Conservation (phyloP, 257 asterid genomes). For the Nicotiana attenuata region DNA sequence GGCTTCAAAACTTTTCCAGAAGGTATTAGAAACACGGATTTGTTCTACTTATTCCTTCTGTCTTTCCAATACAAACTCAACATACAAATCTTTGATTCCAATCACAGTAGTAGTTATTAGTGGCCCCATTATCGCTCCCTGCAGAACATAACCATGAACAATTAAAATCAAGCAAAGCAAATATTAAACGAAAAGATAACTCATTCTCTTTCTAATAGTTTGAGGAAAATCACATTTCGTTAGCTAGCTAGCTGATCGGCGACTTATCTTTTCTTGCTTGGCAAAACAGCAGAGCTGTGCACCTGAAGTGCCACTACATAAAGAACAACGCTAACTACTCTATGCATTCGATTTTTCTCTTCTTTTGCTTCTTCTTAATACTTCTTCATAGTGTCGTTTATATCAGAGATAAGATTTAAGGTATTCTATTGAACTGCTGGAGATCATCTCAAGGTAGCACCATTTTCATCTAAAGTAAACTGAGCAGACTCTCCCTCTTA, state of each 20-base stretch:
- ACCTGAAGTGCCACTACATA: background rate
- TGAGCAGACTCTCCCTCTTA: background rate
- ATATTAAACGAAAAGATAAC: background rate
- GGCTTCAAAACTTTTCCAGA: background rate
- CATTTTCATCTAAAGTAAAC: background rate
- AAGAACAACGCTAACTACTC: background rate
- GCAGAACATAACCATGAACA: conserved; percentile 14
- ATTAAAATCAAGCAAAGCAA: background rate
- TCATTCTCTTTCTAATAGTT: background rate
- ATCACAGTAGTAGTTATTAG: conserved; percentile 62
- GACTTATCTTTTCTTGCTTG: background rate
- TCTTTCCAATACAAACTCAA: conserved; percentile 56
- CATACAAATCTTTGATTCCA: conserved; percentile 62
- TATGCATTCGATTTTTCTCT: background rate
- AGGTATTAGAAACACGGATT: background rate
- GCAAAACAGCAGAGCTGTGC: background rate
- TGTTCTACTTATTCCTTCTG: conserved; percentile 17
- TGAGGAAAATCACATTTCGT: background rate
- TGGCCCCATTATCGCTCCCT: conserved; percentile 87
- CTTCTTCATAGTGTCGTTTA: background rate
- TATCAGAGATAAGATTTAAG: background rate
- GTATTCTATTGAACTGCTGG: background rate
- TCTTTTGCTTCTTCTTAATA: background rate
- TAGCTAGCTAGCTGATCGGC: background rate
- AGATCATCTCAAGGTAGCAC: background rate